Evolutionary conservation across 1,284 basidiomycete species (phyloP).

Genomic region (Rhodotorula sp.): DNA sequence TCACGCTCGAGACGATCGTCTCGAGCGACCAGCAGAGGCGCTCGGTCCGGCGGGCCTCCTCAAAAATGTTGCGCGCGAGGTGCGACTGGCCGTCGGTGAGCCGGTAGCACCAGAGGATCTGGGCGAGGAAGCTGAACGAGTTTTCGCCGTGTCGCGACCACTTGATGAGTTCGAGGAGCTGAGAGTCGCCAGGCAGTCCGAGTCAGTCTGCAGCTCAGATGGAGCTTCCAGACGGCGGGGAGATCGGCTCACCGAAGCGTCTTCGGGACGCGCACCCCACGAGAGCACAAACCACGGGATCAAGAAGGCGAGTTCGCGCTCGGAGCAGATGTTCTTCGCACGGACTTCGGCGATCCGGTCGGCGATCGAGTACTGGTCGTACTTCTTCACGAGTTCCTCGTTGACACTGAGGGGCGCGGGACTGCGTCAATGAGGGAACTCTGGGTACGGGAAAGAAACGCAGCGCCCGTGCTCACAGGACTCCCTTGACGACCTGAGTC

Average conservation of each 20-base stretch:
- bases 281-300: slow-evolving; percentile 9
- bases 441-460: background rate
- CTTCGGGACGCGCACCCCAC: slow-evolving; percentile 5
- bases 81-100: slow-evolving; percentile 16
- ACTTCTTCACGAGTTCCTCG: slow-evolving; percentile 7
- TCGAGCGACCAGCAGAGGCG: slow-evolving; percentile 11
- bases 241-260: background rate
- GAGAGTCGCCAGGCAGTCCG: too few species aligned
- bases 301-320: slow-evolving; percentile 9
- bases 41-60: slow-evolving; percentile 1
- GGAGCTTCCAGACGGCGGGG: too few species aligned
- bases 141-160: slow-evolving; percentile 10
- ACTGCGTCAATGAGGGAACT: background rate
- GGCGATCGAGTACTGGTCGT: slow-evolving; percentile 9
- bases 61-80: slow-evolving; percentile 13
- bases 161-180: slow-evolving; percentile 10
- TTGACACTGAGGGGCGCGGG: slow-evolving; percentile 2
- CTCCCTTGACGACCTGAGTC: slow-evolving; percentile 7
- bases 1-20: background rate
- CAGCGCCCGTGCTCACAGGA: background rate
- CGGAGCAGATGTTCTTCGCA: slow-evolving; percentile 8
- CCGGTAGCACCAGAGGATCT: slow-evolving; percentile 13
- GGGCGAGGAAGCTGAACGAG: slow-evolving; percentile 2
- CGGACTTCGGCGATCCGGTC: slow-evolving; percentile 18
- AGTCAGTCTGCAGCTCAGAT: background rate